Conservation (phyloP, 2,329 filamentous ascomycete genomes). For the Zasmidium citrigriseum region DNA sequence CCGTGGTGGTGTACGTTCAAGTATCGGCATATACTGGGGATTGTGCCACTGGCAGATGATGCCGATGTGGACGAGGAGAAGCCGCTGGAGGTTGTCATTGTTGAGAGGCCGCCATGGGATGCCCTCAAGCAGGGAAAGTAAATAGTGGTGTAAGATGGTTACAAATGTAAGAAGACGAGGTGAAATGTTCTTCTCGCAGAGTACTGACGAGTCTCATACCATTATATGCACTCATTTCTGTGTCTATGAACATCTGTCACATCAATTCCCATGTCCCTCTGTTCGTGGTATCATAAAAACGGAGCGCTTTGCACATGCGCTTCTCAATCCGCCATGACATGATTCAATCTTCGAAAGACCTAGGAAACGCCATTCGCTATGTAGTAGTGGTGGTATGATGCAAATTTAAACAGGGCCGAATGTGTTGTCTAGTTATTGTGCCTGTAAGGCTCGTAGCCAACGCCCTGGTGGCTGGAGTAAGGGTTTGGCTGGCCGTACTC, state of each 20-base stretch:
- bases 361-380: conserved; percentile 14
- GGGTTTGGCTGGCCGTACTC: conserved; percentile 18
- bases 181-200: too few relatives aligned
- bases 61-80: conserved; percentile 32
- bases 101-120: conserved; percentile 71
- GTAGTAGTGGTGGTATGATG: too few relatives aligned
- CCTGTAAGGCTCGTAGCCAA: conserved; percentile 47
- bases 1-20: conserved; percentile 82
- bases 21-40: conserved; percentile 88
- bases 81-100: conserved; percentile 76
- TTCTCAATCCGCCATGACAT: not conserved
- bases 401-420: not conserved
- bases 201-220: not conserved
- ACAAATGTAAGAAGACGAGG: too few relatives aligned
- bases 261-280: too few relatives aligned
- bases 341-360: too few relatives aligned
- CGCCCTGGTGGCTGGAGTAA: conserved; percentile 15
- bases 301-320: not conserved
- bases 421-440: conserved; percentile 11
- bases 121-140: conserved; percentile 6
- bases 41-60: conserved; percentile 57
- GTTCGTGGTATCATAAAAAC: conserved; percentile 14
- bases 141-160: not conserved
- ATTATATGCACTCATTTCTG: not conserved
- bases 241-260: conserved; percentile 1